These are phyloP conservation scores for Metschnikowia proteae DNA, from an alignment of 805 yeast species.

Conservation along the genomic window DNA sequence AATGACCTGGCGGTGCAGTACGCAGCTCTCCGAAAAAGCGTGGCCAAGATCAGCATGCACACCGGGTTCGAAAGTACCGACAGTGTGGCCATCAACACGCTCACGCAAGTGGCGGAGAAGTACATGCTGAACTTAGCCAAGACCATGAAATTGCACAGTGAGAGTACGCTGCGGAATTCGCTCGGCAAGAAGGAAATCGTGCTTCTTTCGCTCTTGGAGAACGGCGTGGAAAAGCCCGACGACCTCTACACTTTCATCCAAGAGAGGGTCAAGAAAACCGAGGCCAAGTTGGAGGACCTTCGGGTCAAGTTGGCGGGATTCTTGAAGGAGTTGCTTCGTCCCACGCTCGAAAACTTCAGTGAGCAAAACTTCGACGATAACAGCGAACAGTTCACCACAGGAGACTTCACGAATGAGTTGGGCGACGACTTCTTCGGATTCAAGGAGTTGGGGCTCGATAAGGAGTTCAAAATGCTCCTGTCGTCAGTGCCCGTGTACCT, in stretches of 20 bases:
- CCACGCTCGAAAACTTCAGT: constrained; percentile 66
- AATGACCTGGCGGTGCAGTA: constrained; percentile 58
- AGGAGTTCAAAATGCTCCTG: constrained; percentile 81
- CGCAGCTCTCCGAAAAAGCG: constrained; percentile 61
- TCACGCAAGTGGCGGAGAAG: constrained; percentile 80
- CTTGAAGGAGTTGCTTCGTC: constrained; percentile 77
- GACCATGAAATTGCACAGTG: constrained; percentile 67
- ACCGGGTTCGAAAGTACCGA: constrained; percentile 87
- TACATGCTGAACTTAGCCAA: constrained; percentile 72
- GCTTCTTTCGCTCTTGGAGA: constrained; percentile 65
- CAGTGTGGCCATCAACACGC: constrained; percentile 67
- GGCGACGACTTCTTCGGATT: constrained; percentile 99
- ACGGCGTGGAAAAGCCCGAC: constrained; percentile 81
- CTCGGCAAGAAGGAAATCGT: constrained; percentile 44
- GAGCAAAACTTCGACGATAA: constrained; percentile 84
- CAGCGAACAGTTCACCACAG: constrained; percentile 90
- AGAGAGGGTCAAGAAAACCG: constrained; percentile 68
- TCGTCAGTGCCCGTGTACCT: constrained; percentile 87
- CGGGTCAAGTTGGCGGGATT: constrained; percentile 63
- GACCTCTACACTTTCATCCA: constrained; percentile 68
- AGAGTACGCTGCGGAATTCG: constrained; percentile 51
- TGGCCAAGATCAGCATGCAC: constrained; percentile 81
- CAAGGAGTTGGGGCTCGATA: constrained; percentile 87
- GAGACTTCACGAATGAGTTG: constrained; percentile 87
- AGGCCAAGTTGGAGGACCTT: constrained; percentile 64